Evolutionary conservation across 345 rosid genomes (phyloP).

Genomic region (Populus pruinosa): DNA sequence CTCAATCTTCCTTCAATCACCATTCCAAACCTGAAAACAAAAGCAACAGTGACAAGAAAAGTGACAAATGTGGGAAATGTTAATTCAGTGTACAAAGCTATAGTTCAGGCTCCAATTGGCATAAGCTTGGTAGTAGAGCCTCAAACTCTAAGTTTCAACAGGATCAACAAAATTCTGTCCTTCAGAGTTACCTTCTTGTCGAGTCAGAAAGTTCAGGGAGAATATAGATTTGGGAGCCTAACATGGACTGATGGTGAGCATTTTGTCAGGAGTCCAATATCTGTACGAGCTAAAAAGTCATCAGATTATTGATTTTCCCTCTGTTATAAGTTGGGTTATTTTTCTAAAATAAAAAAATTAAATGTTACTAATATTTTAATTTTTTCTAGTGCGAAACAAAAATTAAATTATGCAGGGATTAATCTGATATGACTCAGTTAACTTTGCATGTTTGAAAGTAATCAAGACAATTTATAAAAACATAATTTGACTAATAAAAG

Average conservation of each 20-base stretch:
- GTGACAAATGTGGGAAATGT: constrained; percentile 50
- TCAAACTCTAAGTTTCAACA: constrained; percentile 35
- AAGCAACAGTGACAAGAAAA: constrained; percentile 38
- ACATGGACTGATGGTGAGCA: constrained; percentile 54
- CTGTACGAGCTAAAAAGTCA: constrained; percentile 19
- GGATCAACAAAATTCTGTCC: constrained; percentile 23
- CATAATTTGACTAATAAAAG: no score
- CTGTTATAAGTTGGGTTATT: fast-evolving
- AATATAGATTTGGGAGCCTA: constrained; percentile 57
- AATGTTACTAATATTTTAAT: no score
- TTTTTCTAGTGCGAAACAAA: no score
- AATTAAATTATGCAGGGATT: fast-evolving
- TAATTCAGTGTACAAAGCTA: constrained; percentile 39
- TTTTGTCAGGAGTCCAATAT: constrained; percentile 47
- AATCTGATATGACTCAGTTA: fast-evolving
- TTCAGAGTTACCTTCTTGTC: constrained; percentile 39
- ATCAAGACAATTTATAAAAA: no score
- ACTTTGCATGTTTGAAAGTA: no score
- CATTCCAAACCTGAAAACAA: constrained; percentile 37
- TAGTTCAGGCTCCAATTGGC: constrained; percentile 37
- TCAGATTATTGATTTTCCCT: no score
- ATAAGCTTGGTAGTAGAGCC: constrained; percentile 45
- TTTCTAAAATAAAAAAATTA: no score
- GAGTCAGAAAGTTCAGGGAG: constrained; percentile 30
- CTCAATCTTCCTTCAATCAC: constrained; percentile 51